These are phyloP conservation scores for Fennellomyces sp. DNA, from an alignment of 371 early-diverging fungal genomes.

Conservation along the genomic window DNA sequence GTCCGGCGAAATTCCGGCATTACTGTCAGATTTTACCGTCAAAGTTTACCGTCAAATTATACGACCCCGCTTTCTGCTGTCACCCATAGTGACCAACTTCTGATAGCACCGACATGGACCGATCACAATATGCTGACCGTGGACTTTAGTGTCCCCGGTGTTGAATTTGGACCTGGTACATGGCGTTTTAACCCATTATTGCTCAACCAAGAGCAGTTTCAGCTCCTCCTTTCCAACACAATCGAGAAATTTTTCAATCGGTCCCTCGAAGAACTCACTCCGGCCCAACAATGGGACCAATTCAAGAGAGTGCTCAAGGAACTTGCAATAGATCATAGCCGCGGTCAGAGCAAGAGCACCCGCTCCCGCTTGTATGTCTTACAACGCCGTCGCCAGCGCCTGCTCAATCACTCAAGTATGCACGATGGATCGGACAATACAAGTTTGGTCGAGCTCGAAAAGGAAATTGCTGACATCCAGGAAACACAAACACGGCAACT, in stretches of 20 bases:
- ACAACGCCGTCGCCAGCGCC: neutral
- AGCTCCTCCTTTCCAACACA: neutral
- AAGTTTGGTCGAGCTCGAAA: neutral
- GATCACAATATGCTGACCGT: constrained; percentile 5
- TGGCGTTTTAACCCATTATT: constrained; percentile 16
- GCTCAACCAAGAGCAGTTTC: neutral
- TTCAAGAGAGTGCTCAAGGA: neutral
- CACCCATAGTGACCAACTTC: neutral
- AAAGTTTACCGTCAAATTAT: too few relatives aligned
- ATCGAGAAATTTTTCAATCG: neutral
- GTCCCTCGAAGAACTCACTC: neutral
- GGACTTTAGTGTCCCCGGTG: neutral
- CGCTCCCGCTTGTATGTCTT: neutral
- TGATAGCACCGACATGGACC: neutral
- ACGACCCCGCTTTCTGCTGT: neutral
- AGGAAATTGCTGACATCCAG: neutral
- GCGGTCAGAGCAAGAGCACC: neutral
- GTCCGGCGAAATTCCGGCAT: too few relatives aligned
- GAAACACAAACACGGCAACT: constrained; percentile 7
- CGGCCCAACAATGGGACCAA: neutral
- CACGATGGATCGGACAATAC: too few relatives aligned
- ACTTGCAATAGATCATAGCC: neutral
- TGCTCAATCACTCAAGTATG: neutral
- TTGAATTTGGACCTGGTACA: constrained; percentile 8
- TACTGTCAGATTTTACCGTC: too few relatives aligned